Conservation (phyloP, 2,329 filamentous ascomycete species). For the Tolypocladium tundrense region DNA sequence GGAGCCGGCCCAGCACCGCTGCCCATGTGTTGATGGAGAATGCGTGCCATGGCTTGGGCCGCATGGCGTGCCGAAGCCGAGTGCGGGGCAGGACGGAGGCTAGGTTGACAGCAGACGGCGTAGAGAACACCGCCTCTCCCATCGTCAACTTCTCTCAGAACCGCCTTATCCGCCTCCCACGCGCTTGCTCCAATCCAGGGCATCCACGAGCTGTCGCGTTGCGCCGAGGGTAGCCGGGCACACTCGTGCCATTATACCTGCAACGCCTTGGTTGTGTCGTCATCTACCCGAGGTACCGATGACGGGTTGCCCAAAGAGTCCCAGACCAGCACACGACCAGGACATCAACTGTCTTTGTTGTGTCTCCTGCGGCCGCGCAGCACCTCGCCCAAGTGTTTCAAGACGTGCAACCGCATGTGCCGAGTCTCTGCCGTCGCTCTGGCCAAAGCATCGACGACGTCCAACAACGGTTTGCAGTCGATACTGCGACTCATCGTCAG, state of each 20-base stretch:
- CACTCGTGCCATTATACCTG: background rate
- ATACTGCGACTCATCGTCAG: background rate
- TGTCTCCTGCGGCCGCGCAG: background rate
- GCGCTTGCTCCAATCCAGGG: background rate
- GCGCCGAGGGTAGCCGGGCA: background rate
- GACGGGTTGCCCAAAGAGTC: background rate
- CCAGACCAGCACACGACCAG: background rate
- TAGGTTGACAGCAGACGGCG: background rate
- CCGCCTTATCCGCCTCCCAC: background rate
- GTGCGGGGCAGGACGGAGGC: background rate
- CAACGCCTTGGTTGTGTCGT: background rate
- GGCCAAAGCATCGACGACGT: background rate
- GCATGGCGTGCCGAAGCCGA: constrained; percentile 1
- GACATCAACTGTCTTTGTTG: background rate
- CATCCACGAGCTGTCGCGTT: background rate
- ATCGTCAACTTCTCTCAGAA: background rate
- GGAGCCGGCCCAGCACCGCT: background rate
- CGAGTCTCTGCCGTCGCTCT: background rate
- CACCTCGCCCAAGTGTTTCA: background rate
- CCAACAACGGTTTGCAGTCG: background rate
- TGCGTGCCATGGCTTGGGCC: background rate
- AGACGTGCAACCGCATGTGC: background rate
- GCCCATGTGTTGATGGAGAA: background rate
- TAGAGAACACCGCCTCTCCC: background rate
- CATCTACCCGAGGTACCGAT: background rate